Base-by-base conservation (phyloP, 768 basidiomycete species). In the Boletus rubropictus region DNA sequence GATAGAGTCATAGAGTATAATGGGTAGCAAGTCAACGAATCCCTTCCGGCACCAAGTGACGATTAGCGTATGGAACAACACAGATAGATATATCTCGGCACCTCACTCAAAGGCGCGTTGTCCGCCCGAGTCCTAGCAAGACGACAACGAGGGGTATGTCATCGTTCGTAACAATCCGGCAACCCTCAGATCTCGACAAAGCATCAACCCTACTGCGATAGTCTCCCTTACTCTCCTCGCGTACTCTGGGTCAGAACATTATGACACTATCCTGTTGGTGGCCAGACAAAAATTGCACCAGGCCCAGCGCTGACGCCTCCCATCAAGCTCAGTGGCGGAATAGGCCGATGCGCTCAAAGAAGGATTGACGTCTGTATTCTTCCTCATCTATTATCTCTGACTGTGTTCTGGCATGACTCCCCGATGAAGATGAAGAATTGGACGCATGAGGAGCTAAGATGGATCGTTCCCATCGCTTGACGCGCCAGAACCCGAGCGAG, bases 401-500 rank as follows among this genome's bases (percentile, higher is more conserved):
- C 29, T 54, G 60, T 4, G 61, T 40, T 56, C 59, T 25, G 44
- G 45, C 21, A 25, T 64, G 61, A 35, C 73, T 69, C 41, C 52
- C 65, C 42, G 40, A 71, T 69, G 49, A 72, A 64, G 42, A 64
- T 64, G 42, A 76, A 48, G 35, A 52, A 35, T 29, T 43, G 42
- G 60, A 39, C 2, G 45, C 8, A 42, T 64, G 52, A 6, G 85
- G 80, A 8, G 77, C 73, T 20, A 87, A 70, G 47, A 92, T 84
- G 14, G 84, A 80, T 48, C 78, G 74, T 63, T 92, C 89, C 89
- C 89, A 92, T 39, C 87, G 81, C 62, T 91, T 92, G 48, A 91
- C 86, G 31, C 89, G 81, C 85, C 86, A 90, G 68, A 82, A 96
- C 21, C 88, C 83, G 34, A 95, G 85, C 8, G 94, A 59, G n/a